Percentiles rank a stretch among this genome's conserved stretches.
phyloP scores from a whole-genome alignment of 148 eudicot species.

The Amaranthus cruentus region DNA sequence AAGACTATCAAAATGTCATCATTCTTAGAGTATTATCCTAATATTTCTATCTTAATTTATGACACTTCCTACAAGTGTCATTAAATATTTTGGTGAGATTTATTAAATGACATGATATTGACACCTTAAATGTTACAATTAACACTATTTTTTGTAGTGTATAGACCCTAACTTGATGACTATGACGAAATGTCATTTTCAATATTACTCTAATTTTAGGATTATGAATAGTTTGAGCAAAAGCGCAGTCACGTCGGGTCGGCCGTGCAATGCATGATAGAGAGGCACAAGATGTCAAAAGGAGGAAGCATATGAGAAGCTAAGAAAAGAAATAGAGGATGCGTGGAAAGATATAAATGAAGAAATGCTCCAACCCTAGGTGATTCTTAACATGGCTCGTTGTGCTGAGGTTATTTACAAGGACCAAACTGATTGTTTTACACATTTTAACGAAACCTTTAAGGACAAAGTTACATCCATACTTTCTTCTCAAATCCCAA shows the following conservation, averaged over 20 bases:
- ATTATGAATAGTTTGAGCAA: slow-evolving; percentile 15
- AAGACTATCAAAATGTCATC: too few species aligned
- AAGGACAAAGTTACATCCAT: slow-evolving; percentile 27
- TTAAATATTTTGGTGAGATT: too few species aligned
- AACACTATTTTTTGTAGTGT: too few species aligned
- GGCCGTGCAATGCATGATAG: slow-evolving; percentile 37
- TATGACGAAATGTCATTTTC: too few species aligned
- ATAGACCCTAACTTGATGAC: too few species aligned
- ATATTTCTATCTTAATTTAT: too few species aligned
- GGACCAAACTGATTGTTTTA: slow-evolving; percentile 39
- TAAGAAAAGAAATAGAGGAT: slow-evolving; percentile 15
- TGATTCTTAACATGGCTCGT: slow-evolving; percentile 32
- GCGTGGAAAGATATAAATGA: slow-evolving; percentile 46
- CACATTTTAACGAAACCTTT: slow-evolving; percentile 20
- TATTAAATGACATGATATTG: too few species aligned
- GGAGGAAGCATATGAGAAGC: slow-evolving; percentile 22
- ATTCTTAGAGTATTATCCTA: too few species aligned
- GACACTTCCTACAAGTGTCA: too few species aligned
- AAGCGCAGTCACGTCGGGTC: slow-evolving; percentile 32
- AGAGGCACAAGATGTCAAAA: slow-evolving; percentile 25
- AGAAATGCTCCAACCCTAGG: slow-evolving; percentile 28
- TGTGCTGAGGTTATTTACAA: slow-evolving; percentile 37
- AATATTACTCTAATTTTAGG: not conserved
- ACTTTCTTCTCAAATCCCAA: slow-evolving; percentile 24
- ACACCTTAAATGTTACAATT: too few species aligned